These are phyloP conservation scores for Lachancea sp. DNA, from an alignment of 805 yeast species.

Conservation along the genomic window DNA sequence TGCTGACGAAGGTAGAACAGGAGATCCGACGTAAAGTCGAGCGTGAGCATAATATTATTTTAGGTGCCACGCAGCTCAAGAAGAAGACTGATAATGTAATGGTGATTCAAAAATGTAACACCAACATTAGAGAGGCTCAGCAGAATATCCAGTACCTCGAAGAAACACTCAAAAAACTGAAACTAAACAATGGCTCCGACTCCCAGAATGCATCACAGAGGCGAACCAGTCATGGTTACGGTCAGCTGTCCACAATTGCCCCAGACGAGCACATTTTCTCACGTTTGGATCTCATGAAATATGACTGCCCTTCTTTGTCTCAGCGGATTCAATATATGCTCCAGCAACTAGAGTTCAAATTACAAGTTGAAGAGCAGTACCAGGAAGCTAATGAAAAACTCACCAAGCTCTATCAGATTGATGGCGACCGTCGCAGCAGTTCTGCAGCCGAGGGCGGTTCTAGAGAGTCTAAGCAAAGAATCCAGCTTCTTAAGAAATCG, in stretches of 20 bases:
- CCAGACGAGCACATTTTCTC: slow-evolving; percentile 42
- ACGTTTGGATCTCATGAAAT: slow-evolving; percentile 74
- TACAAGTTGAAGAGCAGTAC: slow-evolving; percentile 91
- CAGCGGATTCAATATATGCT: slow-evolving; percentile 93
- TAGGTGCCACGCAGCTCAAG: slow-evolving; percentile 77
- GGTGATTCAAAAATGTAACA: slow-evolving; percentile 86
- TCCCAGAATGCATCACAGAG: slow-evolving; percentile 1
- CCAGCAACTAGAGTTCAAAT: slow-evolving; percentile 87
- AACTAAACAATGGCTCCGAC: slow-evolving; percentile 13
- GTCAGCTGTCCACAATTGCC: slow-evolving; percentile 36
- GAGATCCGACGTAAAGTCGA: slow-evolving; percentile 84
- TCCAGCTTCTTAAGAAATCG: slow-evolving; percentile 75
- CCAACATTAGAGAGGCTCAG: slow-evolving; percentile 85
- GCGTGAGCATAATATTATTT: slow-evolving; percentile 79
- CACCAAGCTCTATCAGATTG: slow-evolving; percentile 75
- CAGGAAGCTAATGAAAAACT: slow-evolving; percentile 88
- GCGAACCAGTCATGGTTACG: slow-evolving; percentile 18
- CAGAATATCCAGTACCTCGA: slow-evolving; percentile 84
- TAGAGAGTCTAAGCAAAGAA: slow-evolving; percentile 75
- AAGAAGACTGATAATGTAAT: slow-evolving; percentile 70
- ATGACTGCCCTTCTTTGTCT: slow-evolving; percentile 91
- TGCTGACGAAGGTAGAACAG: slow-evolving; percentile 29
- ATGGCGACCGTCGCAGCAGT: slow-evolving; percentile 81
- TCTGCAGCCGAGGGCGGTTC: slow-evolving; percentile 87
- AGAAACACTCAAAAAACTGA: slow-evolving; percentile 61